Evolutionary conservation across 352 stramenopile species (phyloP), one percentile per base, ranked within the genome.

Genomic region (Globisporangium polare): DNA sequence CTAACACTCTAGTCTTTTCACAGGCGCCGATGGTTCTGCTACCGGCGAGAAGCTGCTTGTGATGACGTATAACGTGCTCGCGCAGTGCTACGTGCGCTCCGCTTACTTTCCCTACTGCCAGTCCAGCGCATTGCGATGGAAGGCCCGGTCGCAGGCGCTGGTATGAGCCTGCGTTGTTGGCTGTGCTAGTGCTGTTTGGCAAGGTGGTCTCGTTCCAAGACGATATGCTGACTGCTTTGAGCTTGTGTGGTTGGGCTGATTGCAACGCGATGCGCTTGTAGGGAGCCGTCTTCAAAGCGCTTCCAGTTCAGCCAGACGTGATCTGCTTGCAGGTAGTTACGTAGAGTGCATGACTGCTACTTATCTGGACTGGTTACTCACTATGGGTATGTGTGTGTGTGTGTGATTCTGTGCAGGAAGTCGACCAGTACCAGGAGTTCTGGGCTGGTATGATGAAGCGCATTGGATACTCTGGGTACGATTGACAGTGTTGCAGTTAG

Each of bases 41-140:
- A 57, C 39, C 5, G 58, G 52, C 33, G 73, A 79, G n/a, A 74
- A 68, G 51, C 69, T 92, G 60, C 53, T 67, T 2, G 79, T 95
- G n/a, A 92, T 95, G 84, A 92, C 83, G 64, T 95, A 92, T 70
- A 95, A 95, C 55, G 86, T 93, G 50, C 69, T 95, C 33, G 86
- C 86, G 33, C 86, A 95, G 62, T 86, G 73, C 66, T 95, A 92
- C 64, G 74, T 93, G 52, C 73, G 77, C 42, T 94, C 86, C 33
- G 80, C 53, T 37, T 92, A 77, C 71, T 94, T 94, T 60, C 86
- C 86, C 45, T 93, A 94, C 61, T 94, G 86, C 72, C 72, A 75
- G 20, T 62, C 75, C 13, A 73, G 69, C 24, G 66, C 74, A 49
- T 58, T 94, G 52, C 70, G 73, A 4, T 94, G 86, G 86, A 92